Conservation (phyloP, 2,329 filamentous ascomycete genomes). For the Botryosphaeria dothidea region DNA sequence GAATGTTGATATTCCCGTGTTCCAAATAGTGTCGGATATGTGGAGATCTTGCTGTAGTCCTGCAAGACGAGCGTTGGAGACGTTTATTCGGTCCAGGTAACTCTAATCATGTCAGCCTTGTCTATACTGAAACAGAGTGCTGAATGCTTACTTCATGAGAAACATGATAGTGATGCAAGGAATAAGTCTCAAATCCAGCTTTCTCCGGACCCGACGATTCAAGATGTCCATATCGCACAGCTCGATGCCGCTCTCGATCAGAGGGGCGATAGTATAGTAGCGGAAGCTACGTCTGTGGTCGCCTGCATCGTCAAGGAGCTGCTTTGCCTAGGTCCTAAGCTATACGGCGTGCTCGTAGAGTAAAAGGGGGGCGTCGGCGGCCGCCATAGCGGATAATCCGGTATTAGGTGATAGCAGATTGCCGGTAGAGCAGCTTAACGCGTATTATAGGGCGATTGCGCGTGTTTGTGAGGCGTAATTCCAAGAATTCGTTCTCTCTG, state of each 20-base stretch:
- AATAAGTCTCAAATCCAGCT: slow-evolving; percentile 33
- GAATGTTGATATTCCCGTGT: slow-evolving; percentile 30
- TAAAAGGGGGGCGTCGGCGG: neutral
- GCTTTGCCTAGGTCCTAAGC: neutral
- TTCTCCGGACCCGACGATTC: slow-evolving; percentile 31
- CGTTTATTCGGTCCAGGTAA: slow-evolving; percentile 27
- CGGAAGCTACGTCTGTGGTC: neutral
- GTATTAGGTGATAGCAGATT: neutral
- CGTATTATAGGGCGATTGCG: neutral
- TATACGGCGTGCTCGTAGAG: neutral
- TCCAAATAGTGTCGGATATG: slow-evolving; percentile 34
- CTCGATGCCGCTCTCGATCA: neutral
- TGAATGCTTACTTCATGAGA: slow-evolving; percentile 30
- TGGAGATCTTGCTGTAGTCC: slow-evolving; percentile 34
- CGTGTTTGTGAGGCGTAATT: neutral
- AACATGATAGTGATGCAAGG: slow-evolving; percentile 35
- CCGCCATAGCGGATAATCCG: neutral
- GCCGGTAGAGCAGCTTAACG: neutral
- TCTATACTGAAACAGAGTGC: neutral
- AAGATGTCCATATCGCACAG: slow-evolving; percentile 12
- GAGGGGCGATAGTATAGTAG: neutral
- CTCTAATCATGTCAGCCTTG: slow-evolving; percentile 25
- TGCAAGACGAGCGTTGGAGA: slow-evolving; percentile 34
- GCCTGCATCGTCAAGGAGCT: neutral
- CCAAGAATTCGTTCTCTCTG: neutral